Base-by-base conservation (phyloP, 2,329 filamentous ascomycete genomes). In the Elsinoe arachidis region DNA sequence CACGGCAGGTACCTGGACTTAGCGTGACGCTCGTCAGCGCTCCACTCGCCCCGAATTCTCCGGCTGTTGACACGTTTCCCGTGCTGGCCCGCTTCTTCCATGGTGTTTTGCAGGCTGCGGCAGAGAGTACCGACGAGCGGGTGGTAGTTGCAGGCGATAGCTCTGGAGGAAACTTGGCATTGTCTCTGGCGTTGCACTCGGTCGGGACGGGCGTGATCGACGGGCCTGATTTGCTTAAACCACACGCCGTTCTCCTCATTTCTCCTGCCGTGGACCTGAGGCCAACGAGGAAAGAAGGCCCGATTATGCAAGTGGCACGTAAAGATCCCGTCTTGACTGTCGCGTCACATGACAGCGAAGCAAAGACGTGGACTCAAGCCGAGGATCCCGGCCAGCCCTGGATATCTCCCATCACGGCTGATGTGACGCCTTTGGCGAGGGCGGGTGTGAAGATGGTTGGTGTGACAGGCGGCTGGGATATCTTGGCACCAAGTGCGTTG, bases 131-230 rank as follows among this genome's bases (percentile, higher is more conserved):
- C 0, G 67, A 67, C 2, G 75, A 81, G 56, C 69, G 65, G 1
- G 69, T 82, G 0, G 72, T 77, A 1, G 69, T 82, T 1, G 75
- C 74, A 0, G 81, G 81, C 1, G 81, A 83, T 56, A 80, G 77
- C 0, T 76, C 79, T 0, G 80, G 81, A 0, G 80, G 74, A 0
- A 83, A 83, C 59, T 69, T 83, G 3, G 72, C 75, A 0, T 67
- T 82, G 0, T 66, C 66, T 0, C 66, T 79, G 37, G 64, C 70
- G 0, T 58, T 78, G 15, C 67, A 70, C 39, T 69, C 71, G 3
- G 60, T 78, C 19, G 56, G 26, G 26, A 30, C 5, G 26, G 26
- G 26, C 26, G 26, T 30, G 26, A 30, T 62, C 9, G 67, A 73
- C 43, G 65, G 65, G 30, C 59, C 60, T 0, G 58, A 64, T 5